These are phyloP conservation scores for Leersia perrieri DNA, from an alignment of 176 grass and related monocot species.

Conservation along the genomic window DNA sequence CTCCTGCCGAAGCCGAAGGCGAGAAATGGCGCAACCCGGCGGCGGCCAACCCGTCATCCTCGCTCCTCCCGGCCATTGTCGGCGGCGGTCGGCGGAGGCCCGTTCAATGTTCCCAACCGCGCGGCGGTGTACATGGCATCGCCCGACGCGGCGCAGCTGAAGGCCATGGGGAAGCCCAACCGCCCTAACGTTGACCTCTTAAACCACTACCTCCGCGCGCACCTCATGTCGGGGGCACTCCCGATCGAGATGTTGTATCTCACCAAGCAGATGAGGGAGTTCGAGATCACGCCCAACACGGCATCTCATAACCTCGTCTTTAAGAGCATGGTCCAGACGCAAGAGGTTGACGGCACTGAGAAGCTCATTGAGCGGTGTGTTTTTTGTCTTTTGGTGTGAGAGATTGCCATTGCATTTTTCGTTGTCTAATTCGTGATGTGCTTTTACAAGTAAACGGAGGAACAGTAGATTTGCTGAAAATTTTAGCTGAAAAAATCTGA, in stretches of 20 bases:
- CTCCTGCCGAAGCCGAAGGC: conserved; percentile 76
- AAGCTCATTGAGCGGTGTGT: conserved; percentile 46
- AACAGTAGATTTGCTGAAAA: background rate
- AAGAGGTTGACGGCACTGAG: conserved; percentile 28
- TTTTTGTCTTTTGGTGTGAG: background rate
- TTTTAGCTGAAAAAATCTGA: too few species aligned
- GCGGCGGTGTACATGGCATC: conserved; percentile 42
- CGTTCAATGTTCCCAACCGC: background rate
- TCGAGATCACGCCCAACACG: conserved; percentile 65
- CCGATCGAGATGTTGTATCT: conserved; percentile 69
- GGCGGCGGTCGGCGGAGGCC: too few species aligned
- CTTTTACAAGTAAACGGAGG: background rate
- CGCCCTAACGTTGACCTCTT: conserved; percentile 84
- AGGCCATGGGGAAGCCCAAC: conserved; percentile 75
- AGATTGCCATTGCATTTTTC: background rate
- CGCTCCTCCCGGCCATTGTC: conserved; percentile 50
- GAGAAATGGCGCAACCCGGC: conserved; percentile 85
- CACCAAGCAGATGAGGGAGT: conserved; percentile 78
- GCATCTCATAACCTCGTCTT: conserved; percentile 94
- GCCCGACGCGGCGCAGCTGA: conserved; percentile 47
- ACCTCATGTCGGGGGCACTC: conserved; percentile 55
- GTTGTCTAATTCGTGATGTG: background rate
- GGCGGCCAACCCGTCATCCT: conserved; percentile 21
- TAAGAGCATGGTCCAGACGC: conserved; percentile 37
- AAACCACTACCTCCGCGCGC: conserved; percentile 84